Evolutionary conservation across 352 stramenopile genomes (phyloP).

Genomic region (Phytophthora palmivora): DNA sequence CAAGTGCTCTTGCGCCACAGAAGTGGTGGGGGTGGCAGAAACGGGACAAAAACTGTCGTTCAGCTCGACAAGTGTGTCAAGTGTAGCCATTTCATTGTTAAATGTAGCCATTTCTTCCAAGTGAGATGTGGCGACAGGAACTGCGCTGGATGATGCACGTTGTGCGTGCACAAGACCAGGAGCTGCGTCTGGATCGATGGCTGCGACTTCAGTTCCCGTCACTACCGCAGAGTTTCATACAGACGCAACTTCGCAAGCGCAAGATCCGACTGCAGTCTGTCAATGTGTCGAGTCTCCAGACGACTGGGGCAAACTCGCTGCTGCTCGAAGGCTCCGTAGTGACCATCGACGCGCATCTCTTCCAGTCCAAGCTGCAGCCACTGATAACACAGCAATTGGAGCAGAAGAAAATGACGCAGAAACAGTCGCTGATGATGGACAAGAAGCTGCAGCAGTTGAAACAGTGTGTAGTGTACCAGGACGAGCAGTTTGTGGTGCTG

Average conservation of each 20-base stretch:
- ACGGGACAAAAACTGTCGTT: too few relatives aligned
- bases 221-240: constrained; percentile 63
- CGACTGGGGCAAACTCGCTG: constrained; percentile 40
- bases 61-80: too few relatives aligned
- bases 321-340: constrained; percentile 51
- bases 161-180: constrained; percentile 51
- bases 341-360: constrained; percentile 61
- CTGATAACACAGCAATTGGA: constrained; percentile 1
- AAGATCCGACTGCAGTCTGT: constrained; percentile 58
- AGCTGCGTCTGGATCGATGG: constrained; percentile 78
- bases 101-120: constrained; percentile 10
- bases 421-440: not conserved
- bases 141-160: constrained; percentile 62
- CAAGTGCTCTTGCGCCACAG: constrained; percentile 13
- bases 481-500: constrained; percentile 69
- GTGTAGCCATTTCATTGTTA: too few relatives aligned
- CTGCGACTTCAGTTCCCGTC: constrained; percentile 58
- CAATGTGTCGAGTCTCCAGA: not conserved
- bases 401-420: not conserved
- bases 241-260: constrained; percentile 70
- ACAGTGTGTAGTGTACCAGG: constrained; percentile 49
- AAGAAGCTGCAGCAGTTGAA: constrained; percentile 36
- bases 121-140: constrained; percentile 41
- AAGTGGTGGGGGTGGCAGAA: not conserved
- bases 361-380: constrained; percentile 37